Evolutionary conservation across 2,329 filamentous ascomycete genomes (phyloP).

Genomic region (Ceratocystis variospora): DNA sequence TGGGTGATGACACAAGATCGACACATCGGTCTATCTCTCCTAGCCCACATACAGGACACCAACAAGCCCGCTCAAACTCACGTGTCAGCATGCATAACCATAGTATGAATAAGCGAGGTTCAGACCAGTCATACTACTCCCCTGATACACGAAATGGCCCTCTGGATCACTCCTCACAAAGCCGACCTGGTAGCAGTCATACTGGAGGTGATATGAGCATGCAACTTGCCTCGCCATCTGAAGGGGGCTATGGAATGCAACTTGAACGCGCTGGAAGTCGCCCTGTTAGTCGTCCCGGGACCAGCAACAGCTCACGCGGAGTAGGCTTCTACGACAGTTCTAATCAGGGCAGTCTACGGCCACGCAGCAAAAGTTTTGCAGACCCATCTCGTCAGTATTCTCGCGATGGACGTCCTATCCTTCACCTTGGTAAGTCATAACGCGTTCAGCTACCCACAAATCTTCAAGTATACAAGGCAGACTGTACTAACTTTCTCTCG

Average conservation of each 20-base stretch:
- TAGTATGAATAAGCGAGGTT: constrained; percentile 32
- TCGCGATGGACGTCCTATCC: constrained; percentile 68
- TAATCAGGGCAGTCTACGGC: constrained; percentile 32
- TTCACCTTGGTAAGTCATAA: constrained; percentile 75
- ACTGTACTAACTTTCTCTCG: background rate
- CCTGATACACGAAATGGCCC: constrained; percentile 37
- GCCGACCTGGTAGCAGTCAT: constrained; percentile 39
- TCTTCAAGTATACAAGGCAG: too few relatives aligned
- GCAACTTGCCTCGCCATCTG: constrained; percentile 46
- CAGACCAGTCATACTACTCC: constrained; percentile 38
- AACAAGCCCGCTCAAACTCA: constrained; percentile 14
- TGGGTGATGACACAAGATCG: constrained; percentile 11
- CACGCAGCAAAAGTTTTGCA: constrained; percentile 73
- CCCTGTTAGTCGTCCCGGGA: constrained; percentile 35
- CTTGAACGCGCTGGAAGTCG: constrained; percentile 32
- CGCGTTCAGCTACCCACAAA: too few relatives aligned
- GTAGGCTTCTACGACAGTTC: constrained; percentile 45
- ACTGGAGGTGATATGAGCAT: constrained; percentile 48
- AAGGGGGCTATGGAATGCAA: constrained; percentile 46
- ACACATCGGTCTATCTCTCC: constrained; percentile 16
- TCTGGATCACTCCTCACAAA: constrained; percentile 24
- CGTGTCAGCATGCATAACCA: constrained; percentile 25
- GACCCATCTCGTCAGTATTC: constrained; percentile 71
- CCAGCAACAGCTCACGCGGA: constrained; percentile 33
- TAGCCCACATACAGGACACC: constrained; percentile 8